Evolutionary conservation across 352 stramenopile genomes (phyloP).

Genomic region (Sclerospora graminicola): DNA sequence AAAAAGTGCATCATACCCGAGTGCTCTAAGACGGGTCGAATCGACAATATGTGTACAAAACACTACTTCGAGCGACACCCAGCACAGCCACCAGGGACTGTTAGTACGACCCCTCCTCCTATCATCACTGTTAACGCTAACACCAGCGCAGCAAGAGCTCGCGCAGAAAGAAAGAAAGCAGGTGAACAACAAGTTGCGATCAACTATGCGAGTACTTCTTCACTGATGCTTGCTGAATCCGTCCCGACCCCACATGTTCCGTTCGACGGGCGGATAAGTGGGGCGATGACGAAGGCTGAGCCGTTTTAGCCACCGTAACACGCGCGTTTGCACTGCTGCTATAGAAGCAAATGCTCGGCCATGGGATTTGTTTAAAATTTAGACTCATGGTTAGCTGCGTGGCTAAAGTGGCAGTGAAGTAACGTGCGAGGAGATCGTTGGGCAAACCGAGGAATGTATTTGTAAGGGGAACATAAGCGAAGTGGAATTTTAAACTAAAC

Average conservation of each 20-base stretch:
- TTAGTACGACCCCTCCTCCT: constrained; percentile 24
- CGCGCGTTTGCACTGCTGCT: constrained; percentile 3
- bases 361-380: constrained; percentile 15
- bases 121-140: constrained; percentile 29
- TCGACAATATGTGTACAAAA: constrained; percentile 77
- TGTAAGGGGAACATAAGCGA: constrained; percentile 22
- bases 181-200: constrained; percentile 12
- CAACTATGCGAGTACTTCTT: constrained; percentile 18
- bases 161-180: constrained; percentile 23
- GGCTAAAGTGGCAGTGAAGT: constrained; percentile 3
- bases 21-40: constrained; percentile 76
- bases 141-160: constrained; percentile 22
- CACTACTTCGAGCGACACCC: constrained; percentile 79
- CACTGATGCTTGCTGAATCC: constrained; percentile 14
- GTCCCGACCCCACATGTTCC: constrained; percentile 3
- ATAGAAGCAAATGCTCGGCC: constrained; percentile 3
- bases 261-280: constrained; percentile 16
- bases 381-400: constrained; percentile 4
- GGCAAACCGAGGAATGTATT: constrained; percentile 27
- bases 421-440: constrained; percentile 6
- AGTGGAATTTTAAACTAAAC: constrained; percentile 30
- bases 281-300: constrained; percentile 14
- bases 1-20: constrained; percentile 72
- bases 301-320: constrained; percentile 16
- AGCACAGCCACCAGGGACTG: constrained; percentile 25